Conservation (phyloP, 768 basidiomycete genomes). For the Naganishia onofrii region DNA sequence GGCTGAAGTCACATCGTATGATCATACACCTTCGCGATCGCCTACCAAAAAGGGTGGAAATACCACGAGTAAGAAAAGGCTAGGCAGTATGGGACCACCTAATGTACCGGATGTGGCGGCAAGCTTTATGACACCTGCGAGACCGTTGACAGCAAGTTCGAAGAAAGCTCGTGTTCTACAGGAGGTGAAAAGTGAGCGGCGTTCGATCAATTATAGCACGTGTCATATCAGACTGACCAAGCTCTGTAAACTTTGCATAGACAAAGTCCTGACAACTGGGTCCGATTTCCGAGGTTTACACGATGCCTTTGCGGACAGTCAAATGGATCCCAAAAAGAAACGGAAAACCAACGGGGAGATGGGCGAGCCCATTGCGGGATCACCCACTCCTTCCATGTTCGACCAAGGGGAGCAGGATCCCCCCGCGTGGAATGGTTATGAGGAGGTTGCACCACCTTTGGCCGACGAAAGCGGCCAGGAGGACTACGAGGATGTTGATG, state of each 20-base stretch:
- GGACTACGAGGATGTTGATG: conserved; percentile 16
- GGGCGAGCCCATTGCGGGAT: not conserved
- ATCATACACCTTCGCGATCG: conserved; percentile 39
- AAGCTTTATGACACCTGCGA: conserved; percentile 15
- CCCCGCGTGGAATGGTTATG: conserved; percentile 37
- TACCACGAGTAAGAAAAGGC: conserved; percentile 55
- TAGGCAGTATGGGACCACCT: conserved; percentile 52
- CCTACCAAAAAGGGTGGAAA: conserved; percentile 58
- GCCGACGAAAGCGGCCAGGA: conserved; percentile 51
- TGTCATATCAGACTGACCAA: not conserved
- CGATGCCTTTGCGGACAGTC: conserved; percentile 59
- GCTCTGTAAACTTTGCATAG: not conserved
- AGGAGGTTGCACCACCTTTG: conserved; percentile 46
- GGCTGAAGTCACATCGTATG: not conserved
- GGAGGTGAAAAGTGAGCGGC: conserved; percentile 41
- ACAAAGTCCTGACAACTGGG: conserved; percentile 42
- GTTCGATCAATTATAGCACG: conserved; percentile 40
- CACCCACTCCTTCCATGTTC: conserved; percentile 22
- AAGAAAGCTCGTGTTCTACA: conserved; percentile 41
- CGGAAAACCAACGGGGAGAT: conserved; percentile 11
- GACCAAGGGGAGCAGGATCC: conserved; percentile 2
- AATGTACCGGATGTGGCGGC: conserved; percentile 50
- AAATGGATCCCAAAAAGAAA: conserved; percentile 40
- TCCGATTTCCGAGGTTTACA: conserved; percentile 59
- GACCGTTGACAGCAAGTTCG: conserved; percentile 15